These are phyloP conservation scores for Tylopilus felleus DNA, from an alignment of 768 basidiomycete species.

Conservation along the genomic window DNA sequence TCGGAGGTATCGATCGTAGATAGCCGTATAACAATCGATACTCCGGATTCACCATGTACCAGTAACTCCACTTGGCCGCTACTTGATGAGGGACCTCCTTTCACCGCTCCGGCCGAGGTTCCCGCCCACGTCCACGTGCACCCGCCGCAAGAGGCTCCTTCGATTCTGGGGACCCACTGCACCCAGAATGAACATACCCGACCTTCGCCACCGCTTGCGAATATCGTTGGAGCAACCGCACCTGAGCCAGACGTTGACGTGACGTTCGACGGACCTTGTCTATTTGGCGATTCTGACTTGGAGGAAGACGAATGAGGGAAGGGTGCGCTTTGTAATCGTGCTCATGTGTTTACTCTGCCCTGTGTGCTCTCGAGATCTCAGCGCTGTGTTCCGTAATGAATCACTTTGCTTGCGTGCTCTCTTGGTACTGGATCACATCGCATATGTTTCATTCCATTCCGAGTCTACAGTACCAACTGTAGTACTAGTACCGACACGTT, in stretches of 20 bases:
- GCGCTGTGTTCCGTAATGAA: neutral
- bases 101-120: neutral
- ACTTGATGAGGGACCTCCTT: neutral
- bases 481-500: neutral
- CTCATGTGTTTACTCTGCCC: neutral
- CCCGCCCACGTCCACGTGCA: neutral
- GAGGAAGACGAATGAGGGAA: constrained; percentile 24
- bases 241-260: constrained; percentile 1
- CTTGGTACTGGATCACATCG: neutral
- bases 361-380: neutral
- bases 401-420: neutral
- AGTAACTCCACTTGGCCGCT: neutral
- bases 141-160: neutral
- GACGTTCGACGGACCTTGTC: constrained; percentile 25
- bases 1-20: constrained; percentile 1
- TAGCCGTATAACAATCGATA: neutral
- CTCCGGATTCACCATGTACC: neutral
- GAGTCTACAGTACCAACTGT: too few species aligned
- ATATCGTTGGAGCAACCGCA: neutral
- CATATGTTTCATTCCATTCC: neutral
- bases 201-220: neutral
- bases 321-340: neutral
- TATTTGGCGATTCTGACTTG: constrained; percentile 30
- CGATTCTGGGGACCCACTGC: neutral
- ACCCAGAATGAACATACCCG: neutral